A percentile compares a stretch with the other conserved stretches of the same genome.
phyloP scores from a whole-genome alignment of 805 yeast genomes.

The Myxozyma geophila region DNA sequence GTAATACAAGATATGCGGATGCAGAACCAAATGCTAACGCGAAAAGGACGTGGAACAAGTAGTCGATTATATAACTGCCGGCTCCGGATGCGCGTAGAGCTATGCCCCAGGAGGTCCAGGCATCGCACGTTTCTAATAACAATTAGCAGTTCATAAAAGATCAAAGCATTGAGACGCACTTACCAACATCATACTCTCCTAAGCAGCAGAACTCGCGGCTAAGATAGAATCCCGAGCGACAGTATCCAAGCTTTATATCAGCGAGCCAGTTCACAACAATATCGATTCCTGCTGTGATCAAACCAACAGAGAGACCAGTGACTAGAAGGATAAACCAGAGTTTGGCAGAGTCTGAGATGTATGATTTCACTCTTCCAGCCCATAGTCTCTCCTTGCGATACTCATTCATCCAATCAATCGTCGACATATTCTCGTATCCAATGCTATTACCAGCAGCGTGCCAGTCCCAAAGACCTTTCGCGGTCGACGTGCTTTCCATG shows the following conservation, averaged over 20 bases:
- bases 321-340: slow-evolving; percentile 71
- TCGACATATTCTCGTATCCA: slow-evolving; percentile 35
- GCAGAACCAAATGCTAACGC: slow-evolving; percentile 49
- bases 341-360: slow-evolving; percentile 45
- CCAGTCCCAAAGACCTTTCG: slow-evolving; percentile 20
- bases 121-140: slow-evolving; percentile 49
- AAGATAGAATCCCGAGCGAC: slow-evolving; percentile 63
- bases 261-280: slow-evolving; percentile 82
- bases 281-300: slow-evolving; percentile 77
- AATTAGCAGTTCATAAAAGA: slow-evolving; percentile 42
- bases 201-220: slow-evolving; percentile 77
- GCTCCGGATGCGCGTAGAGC: slow-evolving; percentile 40
- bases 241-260: slow-evolving; percentile 73
- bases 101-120: slow-evolving; percentile 46
- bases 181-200: slow-evolving; percentile 49
- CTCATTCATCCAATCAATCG: slow-evolving; percentile 47
- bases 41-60: slow-evolving; percentile 47
- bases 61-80: slow-evolving; percentile 45
- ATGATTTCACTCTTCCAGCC: background rate
- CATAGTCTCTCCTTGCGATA: slow-evolving; percentile 41
- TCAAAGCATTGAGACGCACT: slow-evolving; percentile 54
- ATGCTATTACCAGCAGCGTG: slow-evolving; percentile 13
- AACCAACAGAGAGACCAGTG: slow-evolving; percentile 76
- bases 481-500: slow-evolving; percentile 25
- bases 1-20: slow-evolving; percentile 46